Base-by-base conservation (phyloP, 495 filamentous ascomycete genomes). In the Hypoxylon rickii region DNA sequence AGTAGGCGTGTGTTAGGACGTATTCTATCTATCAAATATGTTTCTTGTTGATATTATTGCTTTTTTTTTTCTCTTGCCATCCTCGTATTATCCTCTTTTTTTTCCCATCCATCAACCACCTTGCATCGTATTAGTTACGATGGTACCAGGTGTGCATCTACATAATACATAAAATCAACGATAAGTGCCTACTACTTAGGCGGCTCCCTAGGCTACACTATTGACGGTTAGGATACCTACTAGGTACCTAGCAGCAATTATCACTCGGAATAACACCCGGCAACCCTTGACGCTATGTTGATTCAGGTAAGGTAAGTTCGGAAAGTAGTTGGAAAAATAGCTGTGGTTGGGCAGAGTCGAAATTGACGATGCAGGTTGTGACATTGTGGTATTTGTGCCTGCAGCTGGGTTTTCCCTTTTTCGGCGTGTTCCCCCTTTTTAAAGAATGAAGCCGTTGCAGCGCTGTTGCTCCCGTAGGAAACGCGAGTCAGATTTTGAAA, bases 291-390 rank as follows among this genome's bases (percentile, higher is more conserved):
- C 34, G 36, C 42, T 47, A 21, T 40, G 8, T 36, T 47, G 26
- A 34, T 50, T 51, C 22, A 51, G 50, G 17, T 34, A 44, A 40
- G 40, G 19, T 31, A 51, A 51, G 43, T 22, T 44, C n/a, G n/a
- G n/a, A n/a, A n/a, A n/a, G n/a, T n/a, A n/a, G n/a, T n/a, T n/a
- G n/a, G 36, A 38, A 48, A 16, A 42, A 16, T 3, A 24, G 55
- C n/a, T 47, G 37, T 62, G 52, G 58, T 62, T 57, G 52, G 48
- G 44, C 19, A 15, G 16, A 48, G 38, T 49, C 36, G 52, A 57
- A 52, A 57, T 52, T 53, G 41, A 55, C 41, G 46, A 55, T 47
- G 36, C 41, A 34, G 38, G 51, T n/a, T n/a, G n/a, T n/a, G n/a
- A n/a, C n/a, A n/a, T n/a, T 2, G 41, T 61, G 20, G 34, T 33